A percentile compares a stretch with the other conserved stretches of the same genome.
These are phyloP conservation scores for Arthonia radiata DNA, from an alignment of 495 filamentous ascomycete species.

Conservation along the genomic window DNA sequence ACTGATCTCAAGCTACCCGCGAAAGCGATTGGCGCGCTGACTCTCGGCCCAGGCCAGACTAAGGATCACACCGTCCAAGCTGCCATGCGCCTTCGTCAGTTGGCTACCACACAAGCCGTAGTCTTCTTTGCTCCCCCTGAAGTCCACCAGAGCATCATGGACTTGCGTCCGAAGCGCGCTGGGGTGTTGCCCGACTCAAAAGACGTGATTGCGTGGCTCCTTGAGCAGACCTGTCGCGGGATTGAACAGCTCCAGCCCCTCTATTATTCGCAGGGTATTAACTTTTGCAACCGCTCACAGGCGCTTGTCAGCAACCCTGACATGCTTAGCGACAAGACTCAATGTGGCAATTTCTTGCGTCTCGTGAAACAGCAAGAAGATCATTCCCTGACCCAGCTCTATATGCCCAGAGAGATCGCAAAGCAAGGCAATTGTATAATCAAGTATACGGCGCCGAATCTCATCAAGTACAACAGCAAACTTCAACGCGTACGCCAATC, in stretches of 20 bases:
- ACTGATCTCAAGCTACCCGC: slow-evolving; percentile 43
- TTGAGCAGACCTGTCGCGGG: slow-evolving; percentile 31
- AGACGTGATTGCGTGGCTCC: slow-evolving; percentile 32
- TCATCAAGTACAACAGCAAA: slow-evolving; percentile 10
- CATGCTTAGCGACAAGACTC: background rate
- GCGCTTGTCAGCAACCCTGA: slow-evolving; percentile 5
- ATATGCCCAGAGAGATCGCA: slow-evolving; percentile 10
- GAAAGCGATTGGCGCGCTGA: slow-evolving; percentile 38
- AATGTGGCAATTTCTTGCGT: slow-evolving; percentile 10
- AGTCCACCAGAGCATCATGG: slow-evolving; percentile 16
- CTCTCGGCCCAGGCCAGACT: slow-evolving; percentile 37
- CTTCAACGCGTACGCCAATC: slow-evolving; percentile 8
- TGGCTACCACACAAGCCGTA: slow-evolving; percentile 16
- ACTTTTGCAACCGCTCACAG: slow-evolving; percentile 21
- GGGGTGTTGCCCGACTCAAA: slow-evolving; percentile 11
- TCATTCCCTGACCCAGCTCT: slow-evolving; percentile 22
- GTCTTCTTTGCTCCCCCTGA: slow-evolving; percentile 22
- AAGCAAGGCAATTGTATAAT: slow-evolving; percentile 2
- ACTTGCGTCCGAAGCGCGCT: background rate
- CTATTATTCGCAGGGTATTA: slow-evolving; percentile 29
- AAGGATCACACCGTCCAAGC: slow-evolving; percentile 50
- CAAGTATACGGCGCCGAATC: slow-evolving; percentile 2
- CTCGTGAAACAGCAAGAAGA: slow-evolving; percentile 17
- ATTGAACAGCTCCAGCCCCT: slow-evolving; percentile 29
- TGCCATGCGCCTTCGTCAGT: slow-evolving; percentile 13